Evolutionary conservation across 345 rosid species (phyloP), one percentile per base, ranked within the genome.

Genomic region (Chamaenerion angustifolium): DNA sequence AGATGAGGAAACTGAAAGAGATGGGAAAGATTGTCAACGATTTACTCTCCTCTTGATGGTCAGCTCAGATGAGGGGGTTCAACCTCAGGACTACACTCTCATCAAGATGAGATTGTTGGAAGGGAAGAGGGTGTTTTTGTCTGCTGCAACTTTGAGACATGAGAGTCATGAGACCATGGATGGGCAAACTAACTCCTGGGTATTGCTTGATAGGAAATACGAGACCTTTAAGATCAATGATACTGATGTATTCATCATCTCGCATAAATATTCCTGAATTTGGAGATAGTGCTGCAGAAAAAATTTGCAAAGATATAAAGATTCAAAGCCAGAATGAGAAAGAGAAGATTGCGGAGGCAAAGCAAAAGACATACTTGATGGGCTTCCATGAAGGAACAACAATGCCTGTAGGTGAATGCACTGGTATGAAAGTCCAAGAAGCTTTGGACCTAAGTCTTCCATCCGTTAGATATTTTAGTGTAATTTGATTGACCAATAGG

Each of bases 141-240:
- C 72, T 45, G 95, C 94, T 49, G 98, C 92, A 58, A 86, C 98
- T 9, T 46, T 90, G 85, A 83, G 98, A 65, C 98, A 95, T 0
- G 96, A 90, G 85, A 83, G 98, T 64, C 98, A 95, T 0, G 96
- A 90, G 80, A 90, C 98, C 43, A 81, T 90, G 98, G 86, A 81
- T 41, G 98, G 95, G 43, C 98, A 90, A 57, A 90, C 98, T 51
- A 90, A 90, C 62, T 90, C 92, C 13, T 90, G 98, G 98, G 94
- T 86, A 12, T 66, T 86, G 57, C 98, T 95, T 23, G 88, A 86
- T 64, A 95, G 98, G 35, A 71, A 83, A 57, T 90, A 90, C 49
- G 95, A 94, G 60, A 95, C 98, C 45, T 90, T 71, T 63, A 95
- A 86, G 51, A 76, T 90, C 48, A 86, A 68, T 48, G 95, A 81